Percentiles rank a stretch among this genome's conserved stretches.
These are phyloP conservation scores for Tetrahymena elliotti DNA, from an alignment of 73 alveolate genomes.

Conservation along the genomic window DNA sequence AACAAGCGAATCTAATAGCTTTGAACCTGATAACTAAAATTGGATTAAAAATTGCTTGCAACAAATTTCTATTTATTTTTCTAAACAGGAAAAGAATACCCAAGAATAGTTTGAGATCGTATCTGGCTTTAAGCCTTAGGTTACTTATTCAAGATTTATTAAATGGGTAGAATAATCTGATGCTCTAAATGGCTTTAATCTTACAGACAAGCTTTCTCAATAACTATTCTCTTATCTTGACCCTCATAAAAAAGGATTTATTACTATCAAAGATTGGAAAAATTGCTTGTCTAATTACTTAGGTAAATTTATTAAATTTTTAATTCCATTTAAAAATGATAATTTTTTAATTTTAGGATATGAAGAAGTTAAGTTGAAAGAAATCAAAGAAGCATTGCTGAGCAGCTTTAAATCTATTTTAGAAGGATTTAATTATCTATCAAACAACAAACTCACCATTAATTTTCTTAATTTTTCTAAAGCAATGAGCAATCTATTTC, in stretches of 20 bases:
- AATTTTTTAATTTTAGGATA: neutral
- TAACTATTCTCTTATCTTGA: slow-evolving; percentile 46
- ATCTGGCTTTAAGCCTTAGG: slow-evolving; percentile 20
- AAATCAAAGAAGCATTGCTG: neutral
- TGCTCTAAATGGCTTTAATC: slow-evolving; percentile 49
- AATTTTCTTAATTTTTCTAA: neutral
- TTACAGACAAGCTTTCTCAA: slow-evolving; percentile 39
- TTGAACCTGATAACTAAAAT: slow-evolving; percentile 23
- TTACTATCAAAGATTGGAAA: slow-evolving; percentile 51
- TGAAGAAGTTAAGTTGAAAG: neutral
- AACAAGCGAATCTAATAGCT: neutral
- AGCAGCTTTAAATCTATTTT: neutral
- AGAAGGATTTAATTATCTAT: neutral
- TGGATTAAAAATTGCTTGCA: slow-evolving; percentile 54
- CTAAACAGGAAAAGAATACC: slow-evolving; percentile 27
- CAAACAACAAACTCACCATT: neutral
- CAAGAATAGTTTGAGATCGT: slow-evolving; percentile 42
- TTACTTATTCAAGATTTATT: slow-evolving; percentile 37
- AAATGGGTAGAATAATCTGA: slow-evolving; percentile 23
- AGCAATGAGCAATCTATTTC: neutral
- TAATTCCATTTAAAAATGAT: neutral
- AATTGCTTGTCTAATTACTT: slow-evolving; percentile 7
- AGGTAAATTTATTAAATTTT: slow-evolving; percentile 22
- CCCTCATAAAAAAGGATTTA: slow-evolving; percentile 59
- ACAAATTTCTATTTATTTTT: slow-evolving; percentile 44